Evolutionary conservation across 2,329 filamentous ascomycete species (phyloP).

Genomic region (Mycogone perniciosa): DNA sequence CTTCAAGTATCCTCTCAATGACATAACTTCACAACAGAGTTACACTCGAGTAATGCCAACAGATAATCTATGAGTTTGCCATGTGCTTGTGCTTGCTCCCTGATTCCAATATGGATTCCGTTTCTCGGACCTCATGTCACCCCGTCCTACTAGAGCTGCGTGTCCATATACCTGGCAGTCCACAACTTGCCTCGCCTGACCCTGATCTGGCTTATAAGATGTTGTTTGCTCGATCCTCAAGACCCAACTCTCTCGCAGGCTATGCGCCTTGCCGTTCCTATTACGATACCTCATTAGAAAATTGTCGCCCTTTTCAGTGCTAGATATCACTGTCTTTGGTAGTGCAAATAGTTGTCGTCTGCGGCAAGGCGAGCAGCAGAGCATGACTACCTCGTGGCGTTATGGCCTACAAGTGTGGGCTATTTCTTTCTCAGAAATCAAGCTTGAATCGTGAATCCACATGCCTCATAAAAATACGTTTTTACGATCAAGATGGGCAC

Average conservation of each 20-base stretch:
- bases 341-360: neutral
- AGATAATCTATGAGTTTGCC: too few species aligned
- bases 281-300: neutral
- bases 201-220: neutral
- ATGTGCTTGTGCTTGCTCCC: neutral
- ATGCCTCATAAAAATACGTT: neutral
- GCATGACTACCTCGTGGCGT: neutral
- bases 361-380: conserved; percentile 9
- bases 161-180: conserved; percentile 1
- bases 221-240: neutral
- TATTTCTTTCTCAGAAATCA: neutral
- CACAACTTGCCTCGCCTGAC: conserved; percentile 6
- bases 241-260: neutral
- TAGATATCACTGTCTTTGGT: neutral
- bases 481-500: conserved; percentile 14
- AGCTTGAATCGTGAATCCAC: neutral
- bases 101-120: neutral
- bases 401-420: conserved; percentile 19
- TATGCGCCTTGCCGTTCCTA: neutral
- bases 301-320: neutral
- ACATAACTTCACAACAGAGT: too few species aligned
- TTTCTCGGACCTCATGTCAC: neutral
- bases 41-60: too few species aligned
- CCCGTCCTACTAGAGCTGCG: conserved; percentile 3
- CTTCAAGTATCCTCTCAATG: too few species aligned